Base-by-base conservation (phyloP, 306 rosid genomes). In the Senna siamea region DNA sequence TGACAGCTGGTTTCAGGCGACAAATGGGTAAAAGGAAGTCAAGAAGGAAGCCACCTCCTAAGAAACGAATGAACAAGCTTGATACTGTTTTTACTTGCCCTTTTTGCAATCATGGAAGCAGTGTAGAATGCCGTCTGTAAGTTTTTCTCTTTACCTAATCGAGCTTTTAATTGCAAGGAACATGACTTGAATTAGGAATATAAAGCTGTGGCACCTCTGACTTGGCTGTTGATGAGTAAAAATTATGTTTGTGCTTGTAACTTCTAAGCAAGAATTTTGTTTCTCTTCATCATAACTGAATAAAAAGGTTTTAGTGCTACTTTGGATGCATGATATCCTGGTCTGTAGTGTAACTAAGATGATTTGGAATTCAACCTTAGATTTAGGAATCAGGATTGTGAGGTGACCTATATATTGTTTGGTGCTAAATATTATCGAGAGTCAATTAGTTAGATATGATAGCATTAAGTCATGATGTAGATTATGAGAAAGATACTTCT, bases 71-170 rank as follows among this genome's bases (percentile, higher is more conserved):
- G 79, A 86, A 83, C 76, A 87, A 85, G 89, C 92, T 85, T 32
- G 92, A 87, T 67, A 85, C 88, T 10, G 86, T 85, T 38, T 87
- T 87, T 81, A 85, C 86, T 74, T 85, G 92, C 14, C 92, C 92
- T 73, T 87, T 87, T 73, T 87, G 92, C 73, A 81, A 82, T 72
- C 92, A 87, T 68, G 89, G 89, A 52, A 80, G 83, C 63, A 83
- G 92, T n/a, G 89, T 88, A 4, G 92, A 88, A 71, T 83, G 88
- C 48, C 86, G 86, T 68, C 70, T 88, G 92, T 85, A 77, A 84
- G 91, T 54, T 28, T 54, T 28, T 26, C 19, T 28, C 4, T 5
- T 9, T 11, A 10, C 13, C 9, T 26, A 10, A 15, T 57, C 26
- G 19, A 3, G 9, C 32, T 57, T 2, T 30, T 9, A 23, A 26